A percentile compares a stretch with the other conserved stretches of the same genome.
Conservation (phyloP, 1,284 basidiomycete genomes). For the Ganoderma leucocontextum region DNA sequence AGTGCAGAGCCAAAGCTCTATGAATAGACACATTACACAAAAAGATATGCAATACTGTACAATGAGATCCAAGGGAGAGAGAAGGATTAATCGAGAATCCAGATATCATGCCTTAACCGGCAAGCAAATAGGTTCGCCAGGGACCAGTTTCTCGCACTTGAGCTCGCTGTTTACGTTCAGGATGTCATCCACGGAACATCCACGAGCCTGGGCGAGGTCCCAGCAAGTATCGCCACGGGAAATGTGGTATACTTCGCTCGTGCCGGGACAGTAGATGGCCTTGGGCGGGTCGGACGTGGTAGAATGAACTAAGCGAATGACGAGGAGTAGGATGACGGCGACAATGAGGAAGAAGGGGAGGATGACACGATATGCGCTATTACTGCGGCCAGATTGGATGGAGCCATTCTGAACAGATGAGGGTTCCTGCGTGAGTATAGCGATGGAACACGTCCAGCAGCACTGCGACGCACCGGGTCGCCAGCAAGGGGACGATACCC, state of each 20-base stretch:
- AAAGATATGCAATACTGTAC: constrained; percentile 19
- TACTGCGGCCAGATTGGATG: constrained; percentile 27
- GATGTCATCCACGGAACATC: constrained; percentile 63
- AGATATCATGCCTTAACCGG: constrained; percentile 37
- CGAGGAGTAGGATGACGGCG: constrained; percentile 67
- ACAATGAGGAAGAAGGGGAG: constrained; percentile 81
- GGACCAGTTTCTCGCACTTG: constrained; percentile 63
- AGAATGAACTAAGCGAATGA: constrained; percentile 68
- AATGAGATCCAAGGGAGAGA: constrained; percentile 15
- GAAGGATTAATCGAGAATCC: constrained; percentile 27
- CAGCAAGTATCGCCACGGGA: constrained; percentile 76
- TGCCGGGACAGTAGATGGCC: constrained; percentile 55
- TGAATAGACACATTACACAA: constrained; percentile 19
- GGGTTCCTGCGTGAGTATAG: not conserved
- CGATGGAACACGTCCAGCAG: not conserved
- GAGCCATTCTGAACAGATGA: constrained; percentile 12
- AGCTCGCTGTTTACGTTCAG: constrained; percentile 61
- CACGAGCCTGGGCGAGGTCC: constrained; percentile 62
- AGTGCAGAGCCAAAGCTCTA: not conserved
- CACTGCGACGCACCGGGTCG: constrained; percentile 55
- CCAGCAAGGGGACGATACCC: constrained; percentile 64
- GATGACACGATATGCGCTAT: constrained; percentile 64
- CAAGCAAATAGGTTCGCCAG: constrained; percentile 65
- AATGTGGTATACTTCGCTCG: constrained; percentile 57
- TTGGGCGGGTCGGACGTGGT: constrained; percentile 42